Evolutionary conservation across 1,139 yeast genomes (phyloP).

Genomic region (Hyphopichia burtonii): DNA sequence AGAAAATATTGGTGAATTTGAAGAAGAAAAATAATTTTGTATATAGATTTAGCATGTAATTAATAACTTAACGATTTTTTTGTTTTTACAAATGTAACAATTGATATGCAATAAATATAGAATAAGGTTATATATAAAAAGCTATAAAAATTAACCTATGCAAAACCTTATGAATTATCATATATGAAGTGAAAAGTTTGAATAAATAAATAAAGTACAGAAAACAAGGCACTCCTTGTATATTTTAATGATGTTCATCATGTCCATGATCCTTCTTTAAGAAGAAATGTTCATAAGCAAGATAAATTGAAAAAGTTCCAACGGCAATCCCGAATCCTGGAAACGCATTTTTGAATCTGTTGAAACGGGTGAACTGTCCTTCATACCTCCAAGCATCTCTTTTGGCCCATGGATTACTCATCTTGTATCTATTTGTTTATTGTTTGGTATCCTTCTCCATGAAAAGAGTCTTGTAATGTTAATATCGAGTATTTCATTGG

Average conservation of each 20-base stretch:
- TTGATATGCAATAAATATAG: background rate
- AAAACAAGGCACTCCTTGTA: background rate
- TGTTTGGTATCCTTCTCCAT: background rate
- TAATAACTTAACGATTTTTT: background rate
- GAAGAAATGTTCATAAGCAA: constrained; percentile 59
- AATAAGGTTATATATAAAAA: background rate
- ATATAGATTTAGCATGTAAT: background rate
- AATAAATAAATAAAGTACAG: background rate
- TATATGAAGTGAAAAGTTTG: background rate
- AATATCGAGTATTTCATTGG: constrained; percentile 1
- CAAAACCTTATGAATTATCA: no score
- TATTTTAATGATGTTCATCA: constrained; percentile 24
- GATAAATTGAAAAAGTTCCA: constrained; percentile 69
- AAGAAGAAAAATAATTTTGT: background rate
- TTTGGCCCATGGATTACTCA: constrained; percentile 51
- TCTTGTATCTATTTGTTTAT: constrained; percentile 7
- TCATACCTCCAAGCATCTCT: constrained; percentile 94
- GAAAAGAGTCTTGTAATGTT: background rate
- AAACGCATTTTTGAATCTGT: constrained; percentile 70
- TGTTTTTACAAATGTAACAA: background rate
- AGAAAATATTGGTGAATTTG: constrained; percentile 5
- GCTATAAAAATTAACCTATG: no score
- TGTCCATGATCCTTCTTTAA: constrained; percentile 25
- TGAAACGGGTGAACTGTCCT: constrained; percentile 73
- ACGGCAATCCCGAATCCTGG: constrained; percentile 85